Base-by-base conservation (phyloP, 495 filamentous ascomycete species). In the Pyronema domesticum region DNA sequence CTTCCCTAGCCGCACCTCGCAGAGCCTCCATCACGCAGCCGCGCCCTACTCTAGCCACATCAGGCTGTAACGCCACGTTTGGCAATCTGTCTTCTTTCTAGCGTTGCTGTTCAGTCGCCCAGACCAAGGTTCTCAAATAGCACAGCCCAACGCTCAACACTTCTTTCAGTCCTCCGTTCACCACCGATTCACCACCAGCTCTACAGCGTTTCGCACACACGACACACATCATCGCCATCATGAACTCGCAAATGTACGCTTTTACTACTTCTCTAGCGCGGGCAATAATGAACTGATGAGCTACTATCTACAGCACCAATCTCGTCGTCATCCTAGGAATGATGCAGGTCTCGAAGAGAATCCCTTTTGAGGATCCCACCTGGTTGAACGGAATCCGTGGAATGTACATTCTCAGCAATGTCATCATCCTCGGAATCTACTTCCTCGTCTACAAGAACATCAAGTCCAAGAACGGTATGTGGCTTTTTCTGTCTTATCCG, bases 321-420 rank as follows among this genome's bases (percentile, higher is more conserved):
- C 74, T 95, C 69, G 74, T 84, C 69, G 85, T 95, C 78, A 89
- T 95, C 70, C 79, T 95, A 60, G 85, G 85, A 64, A 87, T 95
- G 82, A 95, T 96, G 88, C 91, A 96, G 73, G 77, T 88, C 54
- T 81, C 91, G 55, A 98, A 98, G 77, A 85, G 82, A 73, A 80
- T 98, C 51, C 86, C 87, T 45, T 94, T 96, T 68, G 93, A 98
- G 10, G 81, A 98, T 62, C 87, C 89, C 10, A 75, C 78, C 52
- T 84, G 91, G 30, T 79, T 98, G 58, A 83, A 86, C 62, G 69
- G 76, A 40, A 83, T 95, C 58, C 91, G 91, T 66, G 83, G 71
- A 34, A 67, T 82, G 61, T 98, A 98, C 69, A 65, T 89, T 47
- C 64, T 84, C 62, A 94, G 88, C 66, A 96, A 98, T 67, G 37